phyloP scores from a whole-genome alignment of 768 basidiomycete species.

The Xanthoconium purpureum region DNA sequence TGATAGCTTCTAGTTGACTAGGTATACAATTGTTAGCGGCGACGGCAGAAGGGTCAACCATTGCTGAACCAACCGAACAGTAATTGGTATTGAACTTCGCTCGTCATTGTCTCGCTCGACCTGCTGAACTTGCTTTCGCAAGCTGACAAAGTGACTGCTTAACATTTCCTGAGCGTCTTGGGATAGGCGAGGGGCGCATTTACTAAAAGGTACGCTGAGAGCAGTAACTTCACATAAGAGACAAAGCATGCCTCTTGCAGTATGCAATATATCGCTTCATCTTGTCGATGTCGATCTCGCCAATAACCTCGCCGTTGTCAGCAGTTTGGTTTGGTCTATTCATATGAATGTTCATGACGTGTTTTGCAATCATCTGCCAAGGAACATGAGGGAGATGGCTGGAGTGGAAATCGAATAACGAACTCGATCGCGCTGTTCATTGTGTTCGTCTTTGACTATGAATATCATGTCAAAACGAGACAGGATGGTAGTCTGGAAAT shows the following conservation, averaged over 20 bases:
- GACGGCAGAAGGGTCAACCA: not conserved
- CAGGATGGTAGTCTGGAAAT: constrained; percentile 96
- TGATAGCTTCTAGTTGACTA: constrained; percentile 95
- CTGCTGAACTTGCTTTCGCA: constrained; percentile 92
- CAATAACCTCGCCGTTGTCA: constrained; percentile 64
- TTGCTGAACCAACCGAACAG: constrained; percentile 70
- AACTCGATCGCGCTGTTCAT: constrained; percentile 88
- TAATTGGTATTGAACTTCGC: constrained; percentile 96
- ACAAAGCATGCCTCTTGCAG: constrained; percentile 74
- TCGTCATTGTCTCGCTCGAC: constrained; percentile 98
- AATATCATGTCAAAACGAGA: constrained; percentile 99
- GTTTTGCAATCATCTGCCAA: constrained; percentile 86
- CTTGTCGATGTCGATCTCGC: constrained; percentile 94
- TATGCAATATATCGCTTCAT: constrained; percentile 98
- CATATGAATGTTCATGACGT: constrained; percentile 99
- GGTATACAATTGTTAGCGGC: constrained; percentile 1
- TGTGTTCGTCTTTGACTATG: constrained; percentile 97
- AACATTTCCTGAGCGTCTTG: constrained; percentile 95
- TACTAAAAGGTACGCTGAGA: constrained; percentile 45
- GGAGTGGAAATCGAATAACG: constrained; percentile 19
- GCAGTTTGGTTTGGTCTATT: constrained; percentile 69
- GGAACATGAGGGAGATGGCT: not conserved
- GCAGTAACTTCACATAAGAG: not conserved
- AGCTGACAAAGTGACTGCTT: constrained; percentile 88
- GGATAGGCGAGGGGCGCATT: constrained; percentile 94